These are phyloP conservation scores for Abelmoschus esculentus DNA, from an alignment of 345 rosid genomes.

Conservation along the genomic window DNA sequence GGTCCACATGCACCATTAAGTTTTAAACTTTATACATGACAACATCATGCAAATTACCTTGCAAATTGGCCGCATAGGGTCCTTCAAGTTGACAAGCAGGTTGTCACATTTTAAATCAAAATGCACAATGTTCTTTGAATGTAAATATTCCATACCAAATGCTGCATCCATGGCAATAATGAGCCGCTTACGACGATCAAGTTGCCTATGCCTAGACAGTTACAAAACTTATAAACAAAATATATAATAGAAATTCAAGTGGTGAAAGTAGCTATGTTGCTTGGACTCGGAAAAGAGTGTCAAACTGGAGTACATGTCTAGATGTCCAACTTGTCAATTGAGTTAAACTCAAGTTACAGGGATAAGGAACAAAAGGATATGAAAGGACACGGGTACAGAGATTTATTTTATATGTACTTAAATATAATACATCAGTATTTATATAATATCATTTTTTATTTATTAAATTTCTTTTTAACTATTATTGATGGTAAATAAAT, in stretches of 20 bases:
- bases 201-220: slow-evolving; percentile 33
- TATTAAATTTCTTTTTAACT: too few species aligned
- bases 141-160: slow-evolving; percentile 97
- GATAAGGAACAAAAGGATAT: too few species aligned
- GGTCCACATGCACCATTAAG: neutral
- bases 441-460: too few species aligned
- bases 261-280: neutral
- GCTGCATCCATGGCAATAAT: slow-evolving; percentile 99
- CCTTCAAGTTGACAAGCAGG: slow-evolving; percentile 94
- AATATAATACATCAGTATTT: too few species aligned
- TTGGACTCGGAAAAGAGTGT: too few species aligned
- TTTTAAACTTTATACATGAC: neutral
- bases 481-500: too few species aligned
- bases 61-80: slow-evolving; percentile 28
- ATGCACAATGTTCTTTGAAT: slow-evolving; percentile 93
- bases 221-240: slow-evolving; percentile 1
- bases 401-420: too few species aligned
- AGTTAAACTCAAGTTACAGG: too few species aligned
- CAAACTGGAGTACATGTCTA: too few species aligned
- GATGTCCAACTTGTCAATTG: too few species aligned
- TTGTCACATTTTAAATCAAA: slow-evolving; percentile 97
- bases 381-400: too few species aligned
- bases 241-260: neutral
- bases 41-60: slow-evolving; percentile 24
- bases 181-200: slow-evolving; percentile 86